Evolutionary conservation across 1,284 basidiomycete species (phyloP).

Genomic region (Meripilus lineatus): DNA sequence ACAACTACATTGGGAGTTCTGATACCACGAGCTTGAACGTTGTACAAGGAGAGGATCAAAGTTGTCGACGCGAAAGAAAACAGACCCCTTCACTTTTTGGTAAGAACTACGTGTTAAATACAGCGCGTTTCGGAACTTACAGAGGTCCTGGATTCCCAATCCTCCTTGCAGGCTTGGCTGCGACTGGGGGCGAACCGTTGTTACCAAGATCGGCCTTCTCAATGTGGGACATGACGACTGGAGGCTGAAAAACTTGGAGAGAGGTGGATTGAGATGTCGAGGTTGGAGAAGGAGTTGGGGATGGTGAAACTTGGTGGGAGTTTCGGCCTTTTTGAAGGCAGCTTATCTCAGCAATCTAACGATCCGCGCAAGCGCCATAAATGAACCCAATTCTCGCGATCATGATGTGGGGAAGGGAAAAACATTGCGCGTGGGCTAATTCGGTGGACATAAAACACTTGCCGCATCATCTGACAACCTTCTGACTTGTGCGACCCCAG

Average conservation of each 20-base stretch:
- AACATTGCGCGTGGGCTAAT: too few species aligned
- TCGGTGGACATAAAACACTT: too few species aligned
- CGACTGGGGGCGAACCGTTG: constrained; percentile 8
- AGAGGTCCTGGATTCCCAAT: constrained; percentile 27
- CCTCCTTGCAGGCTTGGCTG: constrained; percentile 13
- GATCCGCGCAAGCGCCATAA: too few species aligned
- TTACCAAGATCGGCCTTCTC: constrained; percentile 19
- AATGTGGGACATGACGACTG: constrained; percentile 18
- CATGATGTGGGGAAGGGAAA: constrained; percentile 1
- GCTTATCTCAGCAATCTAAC: constrained; percentile 14
- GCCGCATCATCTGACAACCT: too few species aligned
- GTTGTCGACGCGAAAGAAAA: constrained; percentile 74
- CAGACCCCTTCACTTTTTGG: constrained; percentile 51
- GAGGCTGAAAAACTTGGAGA: constrained; percentile 4
- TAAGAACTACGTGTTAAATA: not conserved
- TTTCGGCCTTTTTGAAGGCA: constrained; percentile 12
- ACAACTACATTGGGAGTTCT: constrained; percentile 68
- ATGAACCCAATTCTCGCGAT: not conserved
- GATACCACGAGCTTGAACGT: constrained; percentile 49
- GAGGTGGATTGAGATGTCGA: constrained; percentile 7
- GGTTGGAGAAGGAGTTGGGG: constrained; percentile 10
- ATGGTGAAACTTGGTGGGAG: not conserved
- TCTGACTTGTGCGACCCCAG: too few species aligned
- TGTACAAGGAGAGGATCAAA: constrained; percentile 67
- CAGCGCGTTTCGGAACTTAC: constrained; percentile 16